A percentile compares a stretch with the other conserved stretches of the same genome.
Evolutionary conservation across 2,329 filamentous ascomycete genomes (phyloP).

Genomic region (Microascus cirrosus): DNA sequence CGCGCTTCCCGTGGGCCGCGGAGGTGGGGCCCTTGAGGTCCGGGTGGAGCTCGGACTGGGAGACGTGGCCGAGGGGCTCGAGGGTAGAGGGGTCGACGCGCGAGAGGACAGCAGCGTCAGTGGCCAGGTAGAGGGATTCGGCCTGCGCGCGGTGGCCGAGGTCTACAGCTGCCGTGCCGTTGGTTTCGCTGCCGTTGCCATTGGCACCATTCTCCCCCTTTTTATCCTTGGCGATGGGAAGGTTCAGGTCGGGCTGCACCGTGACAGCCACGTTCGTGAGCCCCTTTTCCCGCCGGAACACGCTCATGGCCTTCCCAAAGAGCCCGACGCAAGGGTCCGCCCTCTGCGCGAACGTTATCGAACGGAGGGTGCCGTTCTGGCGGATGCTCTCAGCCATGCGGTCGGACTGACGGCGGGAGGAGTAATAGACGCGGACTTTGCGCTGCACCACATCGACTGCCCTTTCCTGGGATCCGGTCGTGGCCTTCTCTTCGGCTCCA

Average conservation of each 20-base stretch:
- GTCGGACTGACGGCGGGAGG: conserved; percentile 59
- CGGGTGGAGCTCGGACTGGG: conserved; percentile 53
- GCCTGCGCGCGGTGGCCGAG: conserved; percentile 25
- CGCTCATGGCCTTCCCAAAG: conserved; percentile 59
- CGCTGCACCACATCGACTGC: no score
- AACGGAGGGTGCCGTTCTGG: conserved; percentile 42
- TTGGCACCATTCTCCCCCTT: neutral
- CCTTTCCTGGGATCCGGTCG: no score
- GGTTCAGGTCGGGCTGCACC: conserved; percentile 38
- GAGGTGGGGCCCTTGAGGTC: conserved; percentile 55
- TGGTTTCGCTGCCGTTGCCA: conserved; percentile 3
- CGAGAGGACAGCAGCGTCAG: conserved; percentile 46
- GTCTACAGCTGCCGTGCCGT: conserved; percentile 8
- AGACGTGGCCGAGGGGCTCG: conserved; percentile 55
- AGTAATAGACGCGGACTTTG: conserved; percentile 48
- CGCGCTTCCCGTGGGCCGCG: conserved; percentile 60
- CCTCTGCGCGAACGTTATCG: conserved; percentile 58
- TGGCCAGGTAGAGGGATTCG: conserved; percentile 40
- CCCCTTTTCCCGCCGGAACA: conserved; percentile 31
- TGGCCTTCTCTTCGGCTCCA: no score
- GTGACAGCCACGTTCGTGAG: conserved; percentile 55
- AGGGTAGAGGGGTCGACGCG: conserved; percentile 59
- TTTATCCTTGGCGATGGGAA: neutral
- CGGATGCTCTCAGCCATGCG: conserved; percentile 49
- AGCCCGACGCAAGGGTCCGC: conserved; percentile 64